A percentile compares a stretch with the other conserved stretches of the same genome.
Conservation (phyloP, 352 stramenopile genomes). For the Blastocystis sp. region DNA sequence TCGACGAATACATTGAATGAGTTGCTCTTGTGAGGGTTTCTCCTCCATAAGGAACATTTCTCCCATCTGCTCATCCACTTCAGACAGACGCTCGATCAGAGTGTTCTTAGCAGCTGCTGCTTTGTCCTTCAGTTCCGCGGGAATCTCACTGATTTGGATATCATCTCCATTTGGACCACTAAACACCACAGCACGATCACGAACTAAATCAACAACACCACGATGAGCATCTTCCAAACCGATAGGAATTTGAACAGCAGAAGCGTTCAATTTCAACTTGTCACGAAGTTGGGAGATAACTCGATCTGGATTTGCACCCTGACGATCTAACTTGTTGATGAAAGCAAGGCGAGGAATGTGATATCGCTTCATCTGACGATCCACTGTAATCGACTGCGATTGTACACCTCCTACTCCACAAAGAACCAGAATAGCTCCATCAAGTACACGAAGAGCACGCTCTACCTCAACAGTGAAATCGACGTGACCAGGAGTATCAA, state of each 20-base stretch:
- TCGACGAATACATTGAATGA: constrained; percentile 88
- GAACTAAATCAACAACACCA: constrained; percentile 92
- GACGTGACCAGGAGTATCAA: constrained; percentile 98
- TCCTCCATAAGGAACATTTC: constrained; percentile 99
- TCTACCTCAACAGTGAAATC: constrained; percentile 99
- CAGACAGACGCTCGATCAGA: constrained; percentile 88
- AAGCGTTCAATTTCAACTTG: constrained; percentile 93
- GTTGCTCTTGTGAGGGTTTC: constrained; percentile 82
- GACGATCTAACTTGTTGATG: constrained; percentile 98
- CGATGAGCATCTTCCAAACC: constrained; percentile 88
- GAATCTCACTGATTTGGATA: constrained; percentile 70
- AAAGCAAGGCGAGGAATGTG: constrained; percentile 95
- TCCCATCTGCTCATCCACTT: constrained; percentile 96
- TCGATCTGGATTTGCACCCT: constrained; percentile 87
- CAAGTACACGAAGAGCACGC: constrained; percentile 91
- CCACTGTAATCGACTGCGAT: constrained; percentile 94
- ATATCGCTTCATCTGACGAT: constrained; percentile 99
- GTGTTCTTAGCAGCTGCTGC: constrained; percentile 67
- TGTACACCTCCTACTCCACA: constrained; percentile 85
- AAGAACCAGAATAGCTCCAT: constrained; percentile 91
- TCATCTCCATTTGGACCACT: constrained; percentile 82
- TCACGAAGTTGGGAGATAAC: constrained; percentile 88
- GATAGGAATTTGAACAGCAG: constrained; percentile 92
- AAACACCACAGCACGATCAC: constrained; percentile 73
- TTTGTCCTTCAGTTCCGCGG: constrained; percentile 63